Evolutionary conservation across 2,329 filamentous ascomycete species (phyloP), one percentile per base, ranked within the genome.

Genomic region (Epichloe sp.): DNA sequence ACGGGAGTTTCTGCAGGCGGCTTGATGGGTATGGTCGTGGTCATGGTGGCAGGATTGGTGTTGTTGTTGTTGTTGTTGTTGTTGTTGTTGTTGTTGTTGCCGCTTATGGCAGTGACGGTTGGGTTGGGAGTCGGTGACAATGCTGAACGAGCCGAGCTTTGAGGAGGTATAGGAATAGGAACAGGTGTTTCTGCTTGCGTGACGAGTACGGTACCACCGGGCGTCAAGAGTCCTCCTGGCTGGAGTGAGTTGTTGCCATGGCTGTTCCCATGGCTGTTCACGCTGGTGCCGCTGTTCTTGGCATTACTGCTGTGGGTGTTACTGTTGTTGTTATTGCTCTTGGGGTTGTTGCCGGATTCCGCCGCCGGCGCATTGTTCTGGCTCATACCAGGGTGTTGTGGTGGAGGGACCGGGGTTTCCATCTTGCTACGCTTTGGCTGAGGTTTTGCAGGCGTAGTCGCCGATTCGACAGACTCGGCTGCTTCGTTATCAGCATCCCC

Each of bases 371-470:
- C 56, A 40, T 65, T 59, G 59, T 58, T 58, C 55, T 64, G 57
- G 40, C 53, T 60, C 42, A 64, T 56, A 21, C 56, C 58, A 31
- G 59, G 63, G 36, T 69, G 68, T 26, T 68, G 64, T 14, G 70
- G 70, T 42, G 71, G 71, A 47, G 73, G 76, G 34, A 79, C 69
- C 11, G 77, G 77, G 14, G 77, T 80, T 61, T 80, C 77, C 23
- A 73, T 78, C 62, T 79, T 80, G 55, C 67, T 73, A 36, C 76
- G 72, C 60, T 80, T 80, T 26, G 66, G 52, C 51, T 66, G 68
- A 34, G 72, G 73, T 36, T 63, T 66, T n/a, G 60, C 50, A 4
- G 63, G 58, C 17, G 62, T 59, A 40, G 58, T 54, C 23, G 21
- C 40, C 31, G 19, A 26, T 17, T 67, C 65, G 4, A 53, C 48